Conservation (phyloP, 192 early-diverging fungal genomes). For the Spizellomyces punctatus region DNA sequence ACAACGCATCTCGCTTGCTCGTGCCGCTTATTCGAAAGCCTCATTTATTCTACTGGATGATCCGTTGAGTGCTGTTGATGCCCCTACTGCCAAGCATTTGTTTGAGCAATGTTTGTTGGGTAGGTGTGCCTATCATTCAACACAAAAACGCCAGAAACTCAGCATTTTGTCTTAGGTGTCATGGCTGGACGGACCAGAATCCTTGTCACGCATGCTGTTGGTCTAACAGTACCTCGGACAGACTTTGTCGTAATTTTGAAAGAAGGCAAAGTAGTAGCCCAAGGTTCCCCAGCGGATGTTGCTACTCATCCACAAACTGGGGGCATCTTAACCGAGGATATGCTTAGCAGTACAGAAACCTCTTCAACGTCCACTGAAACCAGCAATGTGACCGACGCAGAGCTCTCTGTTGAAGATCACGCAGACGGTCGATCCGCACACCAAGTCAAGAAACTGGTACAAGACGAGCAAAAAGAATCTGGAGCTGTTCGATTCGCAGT, state of each 20-base stretch:
- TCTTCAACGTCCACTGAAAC: no score
- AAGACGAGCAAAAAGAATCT: slow-evolving; percentile 43
- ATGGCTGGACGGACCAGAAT: slow-evolving; percentile 77
- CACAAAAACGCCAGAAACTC: no score
- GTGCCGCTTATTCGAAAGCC: slow-evolving; percentile 73
- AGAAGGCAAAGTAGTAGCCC: slow-evolving; percentile 69
- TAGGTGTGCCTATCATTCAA: background rate
- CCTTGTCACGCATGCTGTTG: slow-evolving; percentile 81
- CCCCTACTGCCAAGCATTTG: slow-evolving; percentile 64
- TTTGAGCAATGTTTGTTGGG: slow-evolving; percentile 74
- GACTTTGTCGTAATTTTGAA: slow-evolving; percentile 74
- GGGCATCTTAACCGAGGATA: slow-evolving; percentile 41
- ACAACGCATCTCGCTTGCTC: slow-evolving; percentile 78
- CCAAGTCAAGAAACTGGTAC: slow-evolving; percentile 40
- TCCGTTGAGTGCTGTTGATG: slow-evolving; percentile 77
- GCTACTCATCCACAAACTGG: slow-evolving; percentile 59
- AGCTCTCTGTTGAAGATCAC: background rate
- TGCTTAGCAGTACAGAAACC: no score
- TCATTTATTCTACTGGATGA: slow-evolving; percentile 86
- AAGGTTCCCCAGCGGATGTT: slow-evolving; percentile 64
- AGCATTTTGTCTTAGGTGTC: slow-evolving; percentile 45
- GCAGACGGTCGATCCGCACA: background rate
- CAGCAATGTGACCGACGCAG: slow-evolving; percentile 55
- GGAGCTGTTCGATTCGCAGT: no score
- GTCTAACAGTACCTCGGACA: slow-evolving; percentile 70